Evolutionary conservation across 108 stramenopile genomes (phyloP), one percentile per base, ranked within the genome.

Genomic region (Bacterosira constricta): DNA sequence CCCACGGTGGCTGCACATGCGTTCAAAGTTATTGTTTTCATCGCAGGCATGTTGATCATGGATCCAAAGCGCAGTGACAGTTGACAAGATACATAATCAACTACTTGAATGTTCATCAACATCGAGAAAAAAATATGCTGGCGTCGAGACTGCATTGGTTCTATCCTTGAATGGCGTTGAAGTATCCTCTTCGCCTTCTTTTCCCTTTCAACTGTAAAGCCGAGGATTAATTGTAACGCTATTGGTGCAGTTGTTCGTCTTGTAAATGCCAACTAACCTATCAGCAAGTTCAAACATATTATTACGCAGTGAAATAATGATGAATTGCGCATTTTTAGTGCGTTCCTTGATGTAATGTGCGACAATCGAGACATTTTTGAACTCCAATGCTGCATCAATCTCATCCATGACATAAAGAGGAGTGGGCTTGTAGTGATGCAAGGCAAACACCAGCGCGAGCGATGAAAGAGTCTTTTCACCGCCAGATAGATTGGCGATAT

Each of bases 231-330:
- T 98, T 20, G 98, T 96, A 20, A 99, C 92, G 74, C 90, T 95
- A 85, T 99, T 99, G 12, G 98, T 98, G 66, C 90, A 86, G 70
- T 99, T 94, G 67, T 91, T 82, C 13, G 96, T 97, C 88, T 98
- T 99, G 90, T 99, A 99, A 61, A 99, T 97, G 39, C 99, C 99
- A 27, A 98, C 97, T 34, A 99, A 75, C 36, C 99, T 86, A 66
- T 99, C 97, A 0, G 99, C 99, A 54, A 99, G 94, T 73, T 99
- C 99, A 69, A 99, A 99, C 99, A 99, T 99, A 80, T 99, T 99
- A 89, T 99, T 99, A 4, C 99, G 91, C 32, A 99, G 89, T 17
- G 96, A 96, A 68, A 99, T 99, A 75, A 99, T 97, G 71, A 99
- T 94, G 69, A 99, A 99, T 64, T 99, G 99, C 3, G 99, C 99